Percentiles rank a stretch among this genome's conserved stretches.
phyloP scores from a whole-genome alignment of 495 filamentous ascomycete species.

The Evernia prunastri region DNA sequence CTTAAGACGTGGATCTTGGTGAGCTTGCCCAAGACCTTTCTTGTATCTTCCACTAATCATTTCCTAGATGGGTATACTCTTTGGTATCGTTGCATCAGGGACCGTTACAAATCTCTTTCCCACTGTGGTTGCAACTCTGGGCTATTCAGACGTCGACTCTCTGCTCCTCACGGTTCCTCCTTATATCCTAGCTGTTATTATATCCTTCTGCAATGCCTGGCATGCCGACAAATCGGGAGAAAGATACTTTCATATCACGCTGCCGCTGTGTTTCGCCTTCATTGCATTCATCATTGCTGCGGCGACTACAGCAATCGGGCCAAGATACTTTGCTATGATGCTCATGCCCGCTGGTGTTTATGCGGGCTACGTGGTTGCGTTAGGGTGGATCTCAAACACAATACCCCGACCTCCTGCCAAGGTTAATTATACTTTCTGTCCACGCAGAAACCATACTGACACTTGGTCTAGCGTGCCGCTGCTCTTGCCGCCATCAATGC shows the following conservation, averaged over 20 bases:
- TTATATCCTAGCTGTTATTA: constrained; percentile 64
- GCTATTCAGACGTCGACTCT: constrained; percentile 58
- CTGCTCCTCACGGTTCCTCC: constrained; percentile 73
- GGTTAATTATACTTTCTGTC: constrained; percentile 3
- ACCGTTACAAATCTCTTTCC: constrained; percentile 89
- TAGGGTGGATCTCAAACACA: constrained; percentile 75
- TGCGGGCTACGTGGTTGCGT: constrained; percentile 60
- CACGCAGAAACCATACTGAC: neutral
- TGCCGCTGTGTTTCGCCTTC: constrained; percentile 63
- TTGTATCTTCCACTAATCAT: constrained; percentile 23
- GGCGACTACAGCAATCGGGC: constrained; percentile 53
- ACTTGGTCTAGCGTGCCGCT: constrained; percentile 52
- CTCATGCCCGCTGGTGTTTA: constrained; percentile 59
- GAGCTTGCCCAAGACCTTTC: constrained; percentile 7
- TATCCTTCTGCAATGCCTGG: constrained; percentile 65
- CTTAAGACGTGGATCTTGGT: constrained; percentile 66
- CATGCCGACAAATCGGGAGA: constrained; percentile 76
- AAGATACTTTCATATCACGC: constrained; percentile 67
- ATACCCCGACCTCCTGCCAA: constrained; percentile 80
- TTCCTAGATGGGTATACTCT: constrained; percentile 54
- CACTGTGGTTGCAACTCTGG: constrained; percentile 69
- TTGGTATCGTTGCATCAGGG: constrained; percentile 64
- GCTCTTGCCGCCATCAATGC: constrained; percentile 78
- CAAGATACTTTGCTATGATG: constrained; percentile 78
- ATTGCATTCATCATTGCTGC: constrained; percentile 71